phyloP scores from a whole-genome alignment of 2,329 filamentous ascomycete genomes.

The Ophiosphaerella herpotricha region DNA sequence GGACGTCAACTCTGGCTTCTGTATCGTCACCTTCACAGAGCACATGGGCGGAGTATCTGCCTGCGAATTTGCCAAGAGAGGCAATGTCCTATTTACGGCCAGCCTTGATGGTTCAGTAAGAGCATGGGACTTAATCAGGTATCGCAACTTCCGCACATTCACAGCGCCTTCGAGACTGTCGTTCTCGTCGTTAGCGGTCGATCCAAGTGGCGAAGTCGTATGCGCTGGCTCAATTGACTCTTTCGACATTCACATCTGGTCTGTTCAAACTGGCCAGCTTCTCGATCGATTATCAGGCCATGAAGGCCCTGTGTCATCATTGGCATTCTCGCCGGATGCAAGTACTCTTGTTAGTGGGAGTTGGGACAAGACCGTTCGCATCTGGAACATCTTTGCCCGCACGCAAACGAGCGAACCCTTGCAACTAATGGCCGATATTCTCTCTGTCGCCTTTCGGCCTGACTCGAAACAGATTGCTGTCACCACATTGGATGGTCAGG shows the following conservation, averaged over 20 bases:
- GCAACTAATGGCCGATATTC: slow-evolving; percentile 87
- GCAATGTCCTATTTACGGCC: slow-evolving; percentile 93
- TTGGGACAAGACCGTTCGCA: slow-evolving; percentile 93
- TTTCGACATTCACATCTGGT: slow-evolving; percentile 98
- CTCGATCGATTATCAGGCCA: slow-evolving; percentile 90
- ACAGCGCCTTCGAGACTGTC: slow-evolving; percentile 89
- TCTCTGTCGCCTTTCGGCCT: slow-evolving; percentile 83
- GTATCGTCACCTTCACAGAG: slow-evolving; percentile 96
- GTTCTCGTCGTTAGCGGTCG: slow-evolving; percentile 94
- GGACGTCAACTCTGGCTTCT: slow-evolving; percentile 96
- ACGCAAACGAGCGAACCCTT: slow-evolving; percentile 95
- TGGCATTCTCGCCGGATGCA: slow-evolving; percentile 88
- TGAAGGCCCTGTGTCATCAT: slow-evolving; percentile 86
- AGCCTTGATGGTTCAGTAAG: slow-evolving; percentile 92
- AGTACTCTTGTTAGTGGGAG: slow-evolving; percentile 84
- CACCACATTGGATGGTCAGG: slow-evolving; percentile 88
- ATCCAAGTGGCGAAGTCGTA: slow-evolving; percentile 94
- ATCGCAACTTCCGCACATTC: slow-evolving; percentile 96
- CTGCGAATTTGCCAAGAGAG: slow-evolving; percentile 92
- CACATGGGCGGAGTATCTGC: slow-evolving; percentile 93
- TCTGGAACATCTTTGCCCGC: slow-evolving; percentile 94
- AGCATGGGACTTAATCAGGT: slow-evolving; percentile 95
- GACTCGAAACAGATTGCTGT: slow-evolving; percentile 91
- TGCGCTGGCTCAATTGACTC: slow-evolving; percentile 94
- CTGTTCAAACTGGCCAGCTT: slow-evolving; percentile 93